phyloP scores from a whole-genome alignment of 2,329 filamentous ascomycete species.

The Aspergillus sclerotialis region DNA sequence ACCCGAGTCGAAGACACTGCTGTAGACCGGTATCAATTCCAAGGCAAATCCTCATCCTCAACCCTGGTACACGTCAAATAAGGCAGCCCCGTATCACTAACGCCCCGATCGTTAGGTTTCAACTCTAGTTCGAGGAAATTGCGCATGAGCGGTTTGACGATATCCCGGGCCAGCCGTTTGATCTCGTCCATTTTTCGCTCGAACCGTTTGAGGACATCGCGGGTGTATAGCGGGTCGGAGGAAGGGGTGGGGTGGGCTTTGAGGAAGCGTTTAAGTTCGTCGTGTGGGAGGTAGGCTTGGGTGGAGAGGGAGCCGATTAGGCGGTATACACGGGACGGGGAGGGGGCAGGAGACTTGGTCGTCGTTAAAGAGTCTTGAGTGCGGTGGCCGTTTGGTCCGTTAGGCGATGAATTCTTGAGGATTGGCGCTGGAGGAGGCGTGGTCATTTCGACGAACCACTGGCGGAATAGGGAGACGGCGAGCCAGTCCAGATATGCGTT shows the following conservation, averaged over 20 bases:
- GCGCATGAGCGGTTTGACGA: conserved; percentile 77
- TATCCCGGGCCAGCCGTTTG: conserved; percentile 73
- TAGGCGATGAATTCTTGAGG: conserved; percentile 26
- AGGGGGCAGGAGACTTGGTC: conserved; percentile 18
- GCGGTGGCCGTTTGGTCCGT: conserved; percentile 7
- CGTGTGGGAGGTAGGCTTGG: conserved; percentile 65
- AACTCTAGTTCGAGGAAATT: conserved; percentile 78
- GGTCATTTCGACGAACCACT: conserved; percentile 89
- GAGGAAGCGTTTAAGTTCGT: conserved; percentile 85
- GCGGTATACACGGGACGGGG: conserved; percentile 61
- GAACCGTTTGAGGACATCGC: conserved; percentile 79
- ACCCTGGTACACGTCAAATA: conserved; percentile 61
- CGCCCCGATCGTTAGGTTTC: conserved; percentile 26
- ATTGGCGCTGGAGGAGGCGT: conserved; percentile 58
- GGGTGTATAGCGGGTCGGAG: conserved; percentile 63
- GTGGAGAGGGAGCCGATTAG: conserved; percentile 60
- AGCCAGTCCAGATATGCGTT: conserved; percentile 87
- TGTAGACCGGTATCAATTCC: conserved; percentile 39
- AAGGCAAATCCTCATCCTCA: conserved; percentile 57
- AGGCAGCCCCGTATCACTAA: conserved; percentile 36
- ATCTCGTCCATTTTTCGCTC: conserved; percentile 84
- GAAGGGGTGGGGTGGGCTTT: conserved; percentile 60
- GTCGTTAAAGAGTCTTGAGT: conserved; percentile 13
- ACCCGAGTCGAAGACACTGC: not conserved
- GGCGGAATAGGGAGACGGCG: conserved; percentile 75